Evolutionary conservation across 495 filamentous ascomycete species (phyloP).

Genomic region (Corynascus novoguineensis): DNA sequence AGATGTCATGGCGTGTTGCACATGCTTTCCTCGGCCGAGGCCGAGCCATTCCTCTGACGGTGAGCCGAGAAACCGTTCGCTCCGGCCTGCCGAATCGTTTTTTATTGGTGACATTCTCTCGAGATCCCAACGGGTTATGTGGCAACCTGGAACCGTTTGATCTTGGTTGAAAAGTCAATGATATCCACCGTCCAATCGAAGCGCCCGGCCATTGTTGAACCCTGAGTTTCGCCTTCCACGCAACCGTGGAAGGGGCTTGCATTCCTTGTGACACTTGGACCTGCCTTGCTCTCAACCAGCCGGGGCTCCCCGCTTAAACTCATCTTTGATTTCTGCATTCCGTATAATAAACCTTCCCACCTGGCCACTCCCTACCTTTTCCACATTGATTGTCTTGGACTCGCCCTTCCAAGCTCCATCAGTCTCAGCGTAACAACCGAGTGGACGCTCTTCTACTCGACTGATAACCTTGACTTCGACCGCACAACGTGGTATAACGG

Average conservation of each 20-base stretch:
- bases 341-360: slow-evolving; percentile 12
- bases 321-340: slow-evolving; percentile 15
- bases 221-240: slow-evolving; percentile 6
- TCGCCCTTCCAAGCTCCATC: slow-evolving; percentile 1
- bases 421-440: slow-evolving; percentile 5
- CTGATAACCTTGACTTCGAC: background rate
- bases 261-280: background rate
- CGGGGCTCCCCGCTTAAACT: slow-evolving; percentile 18
- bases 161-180: background rate
- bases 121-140: slow-evolving; percentile 12
- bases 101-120: slow-evolving; percentile 8
- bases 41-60: slow-evolving; percentile 8
- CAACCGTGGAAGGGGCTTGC: background rate
- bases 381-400: slow-evolving; percentile 2
- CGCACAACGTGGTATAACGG: slow-evolving; percentile 8
- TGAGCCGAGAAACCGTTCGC: slow-evolving; percentile 4
- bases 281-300: slow-evolving; percentile 12
- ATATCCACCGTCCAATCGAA: background rate
- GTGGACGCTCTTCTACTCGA: slow-evolving; percentile 7
- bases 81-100: slow-evolving; percentile 12
- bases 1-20: slow-evolving; percentile 21
- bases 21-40: slow-evolving; percentile 26
- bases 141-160: background rate
- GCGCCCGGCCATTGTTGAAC: background rate
- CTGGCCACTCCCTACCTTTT: slow-evolving; percentile 3